Percentiles rank a stretch among this genome's conserved stretches.
Conservation (phyloP, 164 flowering plant species). For the Houttuynia cordata region DNA sequence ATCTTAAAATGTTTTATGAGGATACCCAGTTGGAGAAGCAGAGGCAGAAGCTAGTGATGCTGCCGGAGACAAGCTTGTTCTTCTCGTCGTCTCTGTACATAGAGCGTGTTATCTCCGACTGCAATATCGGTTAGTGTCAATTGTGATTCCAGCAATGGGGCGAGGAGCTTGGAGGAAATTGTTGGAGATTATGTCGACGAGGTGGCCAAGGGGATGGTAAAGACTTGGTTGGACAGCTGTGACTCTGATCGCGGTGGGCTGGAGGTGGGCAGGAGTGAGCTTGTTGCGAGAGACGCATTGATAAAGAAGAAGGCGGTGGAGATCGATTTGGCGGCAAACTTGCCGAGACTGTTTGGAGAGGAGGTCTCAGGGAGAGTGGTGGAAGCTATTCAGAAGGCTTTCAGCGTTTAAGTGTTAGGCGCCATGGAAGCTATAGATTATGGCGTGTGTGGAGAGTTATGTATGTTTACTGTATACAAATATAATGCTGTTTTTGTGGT, state of each 20-base stretch:
- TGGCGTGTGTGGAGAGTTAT: too few species aligned
- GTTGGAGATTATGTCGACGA: conserved; percentile 22
- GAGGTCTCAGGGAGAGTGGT: conserved; percentile 42
- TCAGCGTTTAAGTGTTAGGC: conserved; percentile 1
- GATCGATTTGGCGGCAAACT: conserved; percentile 48
- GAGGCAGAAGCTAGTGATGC: conserved; percentile 27
- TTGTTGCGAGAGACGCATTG: conserved; percentile 42
- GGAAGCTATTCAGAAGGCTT: conserved; percentile 26
- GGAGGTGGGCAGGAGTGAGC: conserved; percentile 27
- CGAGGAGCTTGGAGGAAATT: conserved; percentile 37
- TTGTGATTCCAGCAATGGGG: conserved; percentile 14
- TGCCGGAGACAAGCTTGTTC: conserved; percentile 49
- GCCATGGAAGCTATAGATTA: too few species aligned
- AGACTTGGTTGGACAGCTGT: conserved; percentile 50
- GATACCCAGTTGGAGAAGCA: conserved; percentile 42
- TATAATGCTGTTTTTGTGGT: too few species aligned
- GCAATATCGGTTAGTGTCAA: conserved; percentile 38
- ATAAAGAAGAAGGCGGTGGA: conserved; percentile 45
- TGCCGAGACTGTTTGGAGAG: conserved; percentile 73
- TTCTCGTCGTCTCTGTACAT: conserved; percentile 45
- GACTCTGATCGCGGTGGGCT: conserved; percentile 18
- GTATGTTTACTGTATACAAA: too few species aligned
- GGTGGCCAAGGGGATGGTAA: conserved; percentile 33
- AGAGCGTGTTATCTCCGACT: conserved; percentile 47
- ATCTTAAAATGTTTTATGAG: conserved; percentile 56